Conservation (phyloP, 441 rosid species). For the Erysimum cheiri region DNA sequence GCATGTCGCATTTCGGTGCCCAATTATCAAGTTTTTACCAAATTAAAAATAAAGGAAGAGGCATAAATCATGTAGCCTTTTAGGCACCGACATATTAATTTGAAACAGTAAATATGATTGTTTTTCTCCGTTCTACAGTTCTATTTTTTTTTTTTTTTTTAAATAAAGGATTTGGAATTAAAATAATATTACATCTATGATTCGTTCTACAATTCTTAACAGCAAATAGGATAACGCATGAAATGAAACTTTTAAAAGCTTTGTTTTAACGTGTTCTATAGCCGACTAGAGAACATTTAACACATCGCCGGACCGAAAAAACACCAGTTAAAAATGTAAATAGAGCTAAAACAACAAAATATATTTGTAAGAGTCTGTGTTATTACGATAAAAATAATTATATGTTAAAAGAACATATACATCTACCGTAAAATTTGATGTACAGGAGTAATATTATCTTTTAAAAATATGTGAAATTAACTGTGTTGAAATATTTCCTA, state of each 20-base stretch:
- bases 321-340: neutral
- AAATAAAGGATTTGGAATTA: too few relatives aligned
- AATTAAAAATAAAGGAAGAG: neutral
- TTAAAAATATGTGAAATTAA: too few relatives aligned
- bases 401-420: too few relatives aligned
- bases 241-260: neutral
- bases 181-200: too few relatives aligned
- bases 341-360: too few relatives aligned
- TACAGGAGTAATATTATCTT: too few relatives aligned
- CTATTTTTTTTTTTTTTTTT: too few relatives aligned
- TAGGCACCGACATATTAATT: conserved; percentile 36
- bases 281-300: neutral
- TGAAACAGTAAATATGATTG: neutral
- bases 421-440: too few relatives aligned
- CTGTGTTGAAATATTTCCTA: too few relatives aligned
- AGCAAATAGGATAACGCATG: neutral
- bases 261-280: neutral
- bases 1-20: conserved; percentile 36
- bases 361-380: neutral
- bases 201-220: neutral
- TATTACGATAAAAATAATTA: too few relatives aligned
- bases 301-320: neutral
- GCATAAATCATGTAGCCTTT: conserved; percentile 1
- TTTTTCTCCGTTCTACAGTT: neutral
- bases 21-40: neutral